Base-by-base conservation (phyloP, 441 rosid species). In the Codiaeum variegatum region DNA sequence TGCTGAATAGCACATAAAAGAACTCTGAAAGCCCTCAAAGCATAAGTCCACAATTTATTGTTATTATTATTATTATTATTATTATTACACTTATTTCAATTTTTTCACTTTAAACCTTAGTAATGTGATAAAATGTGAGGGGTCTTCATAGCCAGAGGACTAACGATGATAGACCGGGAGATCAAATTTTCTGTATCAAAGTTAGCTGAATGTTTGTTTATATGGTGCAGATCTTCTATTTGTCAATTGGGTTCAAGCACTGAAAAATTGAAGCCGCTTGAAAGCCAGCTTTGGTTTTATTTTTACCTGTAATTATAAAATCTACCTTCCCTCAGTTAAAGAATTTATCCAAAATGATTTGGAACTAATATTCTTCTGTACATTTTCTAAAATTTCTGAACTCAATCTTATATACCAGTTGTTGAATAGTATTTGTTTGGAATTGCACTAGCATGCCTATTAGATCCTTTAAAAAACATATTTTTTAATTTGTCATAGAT, bases 351-450 rank as follows among this genome's bases (percentile, higher is more conserved):
- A 10, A 54, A 54, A 65, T 6, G 34, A 26, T 15, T 24, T 40
- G 10, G 5, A 21, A n/a, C 49, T 1, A 18, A 38, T 36, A 15
- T 21, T 64, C 4, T 12, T 10, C 7, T 40, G 12, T 24, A 5
- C 28, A 32, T 62, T 12, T 65, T 65, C 54, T 40, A n/a, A 15
- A 24, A 42, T 13, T 55, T 62, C 15, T 66, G 69, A 66, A 40
- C 29, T 63, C 40, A 3, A 23, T 23, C 38, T 29, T 66, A 12
- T 47, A 26, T 46, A 28, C 1, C 36, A 66, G 56, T 24, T 42
- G 12, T 65, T 46, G 52, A 44, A 28, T 4, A 29, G 24, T 66
- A 36, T 63, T 23, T 16, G 40, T 47, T 46, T 66, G 18, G 13
- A 58, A 26, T 58, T 58, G 34, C 16, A 28, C 13, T 11, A 28